Conservation (phyloP, 441 rosid genomes). For the Adansonia grandidieri region DNA sequence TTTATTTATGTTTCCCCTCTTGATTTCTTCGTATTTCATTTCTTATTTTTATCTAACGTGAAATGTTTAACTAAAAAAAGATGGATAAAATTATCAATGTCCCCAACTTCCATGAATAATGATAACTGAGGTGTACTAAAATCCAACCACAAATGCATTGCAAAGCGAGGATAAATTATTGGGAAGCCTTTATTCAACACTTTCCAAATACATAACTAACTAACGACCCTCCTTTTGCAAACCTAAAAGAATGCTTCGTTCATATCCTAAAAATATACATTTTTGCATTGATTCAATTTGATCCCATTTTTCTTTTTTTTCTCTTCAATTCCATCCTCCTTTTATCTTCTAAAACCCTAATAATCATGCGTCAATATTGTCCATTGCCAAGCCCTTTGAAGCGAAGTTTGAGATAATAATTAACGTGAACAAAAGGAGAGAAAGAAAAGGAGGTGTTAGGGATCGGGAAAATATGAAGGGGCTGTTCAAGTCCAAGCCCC, state of each 20-base stretch:
- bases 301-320: neutral
- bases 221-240: neutral
- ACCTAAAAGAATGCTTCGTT: neutral
- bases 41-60: too few species aligned
- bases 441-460: neutral
- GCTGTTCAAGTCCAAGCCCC: constrained; percentile 62
- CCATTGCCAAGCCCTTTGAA: neutral
- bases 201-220: neutral
- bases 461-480: constrained; percentile 49
- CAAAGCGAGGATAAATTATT: too few species aligned
- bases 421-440: neutral
- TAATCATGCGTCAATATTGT: neutral
- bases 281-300: neutral
- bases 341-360: constrained; percentile 34
- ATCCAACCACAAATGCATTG: too few species aligned
- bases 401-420: neutral
- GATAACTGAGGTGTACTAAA: too few species aligned
- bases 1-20: too few species aligned
- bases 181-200: too few species aligned
- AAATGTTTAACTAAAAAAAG: too few species aligned
- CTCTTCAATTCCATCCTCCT: neutral
- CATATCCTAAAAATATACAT: neutral
- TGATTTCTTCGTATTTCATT: too few species aligned
- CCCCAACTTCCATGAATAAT: too few species aligned
- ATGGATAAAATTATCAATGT: too few species aligned